Evolutionary conservation across 805 yeast species (phyloP), one percentile per base, ranked within the genome.

Genomic region (Candida michaelii): DNA sequence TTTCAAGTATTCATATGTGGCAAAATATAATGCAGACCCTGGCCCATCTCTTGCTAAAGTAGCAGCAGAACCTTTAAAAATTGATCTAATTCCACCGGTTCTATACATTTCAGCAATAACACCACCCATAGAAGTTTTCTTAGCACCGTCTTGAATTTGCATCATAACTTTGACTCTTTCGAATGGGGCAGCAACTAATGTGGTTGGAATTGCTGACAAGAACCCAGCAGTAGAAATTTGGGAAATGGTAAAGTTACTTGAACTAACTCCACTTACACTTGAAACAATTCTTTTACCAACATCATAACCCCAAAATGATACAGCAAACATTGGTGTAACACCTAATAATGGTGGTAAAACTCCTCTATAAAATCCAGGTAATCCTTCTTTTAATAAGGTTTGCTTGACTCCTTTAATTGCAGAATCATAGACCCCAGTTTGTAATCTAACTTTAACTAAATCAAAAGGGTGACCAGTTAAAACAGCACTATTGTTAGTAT

Each of bases 311-410:
- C 99, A 91, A 70, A 91, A 91, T 1, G 96, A 85, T 17, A 93
- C 93, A 2, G 98, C 98, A 71, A 93, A 93, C 87, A 91, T 93
- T 21, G 99, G 99, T 0, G 98, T 93, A 16, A 91, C 97, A 17
- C 99, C 99, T n/a, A 87, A 60, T 40, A 91, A 68, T 3, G 99
- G 99, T 11, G 98, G 96, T 10, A 86, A 73, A 24, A 93, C 97
- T 45, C 99, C 99, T 58, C 95, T 74, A 65, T 91, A 91, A 50
- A 91, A 80, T 1, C 98, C 97, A 18, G 72, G 50, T 3, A 80
- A 78, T 0, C 96, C 96, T 48, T 85, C 89, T 19, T 75, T 74
- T n/a, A 76, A 76, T 27, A 91, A 48, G 3, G 95, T 89, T 25
- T 74, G 75, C 51, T 70, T 76, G 17, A 89, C 73, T n/a, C 93